These are phyloP conservation scores for Thelephora terrestris DNA, from an alignment of 1,284 basidiomycete genomes.

Conservation along the genomic window DNA sequence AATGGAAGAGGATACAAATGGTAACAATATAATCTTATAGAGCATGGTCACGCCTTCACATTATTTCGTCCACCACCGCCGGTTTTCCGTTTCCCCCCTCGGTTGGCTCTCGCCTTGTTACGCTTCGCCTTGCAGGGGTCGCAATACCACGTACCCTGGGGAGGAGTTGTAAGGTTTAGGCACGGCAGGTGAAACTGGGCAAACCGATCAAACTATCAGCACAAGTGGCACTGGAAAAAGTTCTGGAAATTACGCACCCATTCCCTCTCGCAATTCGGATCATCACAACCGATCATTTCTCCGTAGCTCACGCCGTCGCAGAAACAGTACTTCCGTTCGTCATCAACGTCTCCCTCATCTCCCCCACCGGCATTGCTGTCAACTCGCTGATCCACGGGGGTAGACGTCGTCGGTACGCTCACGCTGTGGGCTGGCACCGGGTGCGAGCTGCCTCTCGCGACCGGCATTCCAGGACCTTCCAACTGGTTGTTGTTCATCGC, in stretches of 20 bases:
- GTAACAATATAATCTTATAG: background rate
- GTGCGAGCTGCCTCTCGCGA: conserved; percentile 34
- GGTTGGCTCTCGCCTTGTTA: conserved; percentile 30
- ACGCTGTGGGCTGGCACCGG: conserved; percentile 7
- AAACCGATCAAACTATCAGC: conserved; percentile 4
- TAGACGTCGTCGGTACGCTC: conserved; percentile 6
- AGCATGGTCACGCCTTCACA: background rate
- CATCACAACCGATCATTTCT: conserved; percentile 97
- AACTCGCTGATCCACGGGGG: conserved; percentile 18
- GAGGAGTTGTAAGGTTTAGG: conserved; percentile 61
- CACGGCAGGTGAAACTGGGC: conserved; percentile 81
- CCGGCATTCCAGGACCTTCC: conserved; percentile 70
- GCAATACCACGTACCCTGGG: conserved; percentile 79
- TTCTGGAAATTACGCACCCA: conserved; percentile 61
- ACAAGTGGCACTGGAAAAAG: background rate
- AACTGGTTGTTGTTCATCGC: conserved; percentile 38
- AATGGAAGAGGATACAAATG: background rate
- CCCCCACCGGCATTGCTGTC: conserved; percentile 23
- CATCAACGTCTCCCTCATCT: conserved; percentile 52
- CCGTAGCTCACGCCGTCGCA: conserved; percentile 85
- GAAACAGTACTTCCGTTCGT: conserved; percentile 77
- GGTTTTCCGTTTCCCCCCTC: conserved; percentile 40
- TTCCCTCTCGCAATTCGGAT: conserved; percentile 79
- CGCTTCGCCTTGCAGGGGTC: conserved; percentile 51
- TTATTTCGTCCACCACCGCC: conserved; percentile 16